Percentiles rank a stretch among this genome's conserved stretches.
phyloP scores from a whole-genome alignment of 371 early-diverging fungal genomes.

The Rhizopus delemar region DNA sequence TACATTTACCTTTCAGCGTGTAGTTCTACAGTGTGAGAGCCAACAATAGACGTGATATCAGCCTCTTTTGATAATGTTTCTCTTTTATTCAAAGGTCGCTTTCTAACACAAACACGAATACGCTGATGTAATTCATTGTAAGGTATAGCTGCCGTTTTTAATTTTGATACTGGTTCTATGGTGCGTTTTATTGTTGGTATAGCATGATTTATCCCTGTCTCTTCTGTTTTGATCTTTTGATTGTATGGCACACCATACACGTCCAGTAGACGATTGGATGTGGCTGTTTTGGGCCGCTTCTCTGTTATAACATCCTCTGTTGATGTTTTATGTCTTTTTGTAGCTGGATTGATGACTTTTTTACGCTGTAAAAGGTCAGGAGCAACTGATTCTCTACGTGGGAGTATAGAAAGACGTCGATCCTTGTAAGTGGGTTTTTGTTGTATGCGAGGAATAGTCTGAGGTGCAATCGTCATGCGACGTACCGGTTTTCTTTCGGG shows the following conservation, averaged over 20 bases:
- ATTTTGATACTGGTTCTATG: slow-evolving; percentile 9
- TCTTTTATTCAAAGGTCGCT: slow-evolving; percentile 88
- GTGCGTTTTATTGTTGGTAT: not conserved
- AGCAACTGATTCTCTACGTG: not conserved
- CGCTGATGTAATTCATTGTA: slow-evolving; percentile 62
- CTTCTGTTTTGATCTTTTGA: not conserved
- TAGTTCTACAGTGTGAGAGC: slow-evolving; percentile 72
- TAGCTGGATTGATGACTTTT: slow-evolving; percentile 1
- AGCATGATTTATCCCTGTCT: not conserved
- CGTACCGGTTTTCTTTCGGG: slow-evolving; percentile 6
- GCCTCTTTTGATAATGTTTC: slow-evolving; percentile 74
- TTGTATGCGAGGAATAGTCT: slow-evolving; percentile 12
- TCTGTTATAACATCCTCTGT: not conserved
- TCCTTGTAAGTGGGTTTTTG: slow-evolving; percentile 4
- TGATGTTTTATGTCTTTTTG: not conserved
- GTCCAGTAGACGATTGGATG: slow-evolving; percentile 38
- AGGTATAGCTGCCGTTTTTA: not conserved
- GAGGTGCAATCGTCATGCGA: slow-evolving; percentile 23
- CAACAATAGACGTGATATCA: slow-evolving; percentile 77
- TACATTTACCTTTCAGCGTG: slow-evolving; percentile 84
- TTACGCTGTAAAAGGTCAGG: not conserved
- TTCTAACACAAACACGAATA: slow-evolving; percentile 96
- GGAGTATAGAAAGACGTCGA: slow-evolving; percentile 19
- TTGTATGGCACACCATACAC: slow-evolving; percentile 46
- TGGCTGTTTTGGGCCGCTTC: not conserved